These are phyloP conservation scores for Trichoderma hamatum DNA, from an alignment of 2,329 filamentous ascomycete species.

Conservation along the genomic window DNA sequence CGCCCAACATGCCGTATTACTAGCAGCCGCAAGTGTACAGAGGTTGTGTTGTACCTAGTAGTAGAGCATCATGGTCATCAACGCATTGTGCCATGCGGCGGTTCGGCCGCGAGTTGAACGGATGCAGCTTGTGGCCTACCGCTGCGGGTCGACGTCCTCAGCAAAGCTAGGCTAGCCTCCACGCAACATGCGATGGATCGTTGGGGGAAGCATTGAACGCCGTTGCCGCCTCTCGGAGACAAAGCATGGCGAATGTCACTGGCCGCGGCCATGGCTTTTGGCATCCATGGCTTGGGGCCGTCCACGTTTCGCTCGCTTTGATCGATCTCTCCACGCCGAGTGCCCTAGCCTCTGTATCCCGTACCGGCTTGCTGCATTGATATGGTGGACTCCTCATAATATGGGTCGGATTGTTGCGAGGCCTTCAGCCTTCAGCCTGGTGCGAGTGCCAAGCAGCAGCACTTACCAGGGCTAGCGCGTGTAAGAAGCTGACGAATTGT, in stretches of 20 bases:
- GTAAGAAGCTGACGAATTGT: slow-evolving; percentile 15
- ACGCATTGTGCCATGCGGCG: not conserved
- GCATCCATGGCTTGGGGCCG: not conserved
- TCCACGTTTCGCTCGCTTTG: not conserved
- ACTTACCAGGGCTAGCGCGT: not conserved
- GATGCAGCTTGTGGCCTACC: slow-evolving; percentile 9
- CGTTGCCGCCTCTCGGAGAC: slow-evolving; percentile 16
- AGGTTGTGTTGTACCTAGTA: not conserved
- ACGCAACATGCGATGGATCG: slow-evolving; percentile 7
- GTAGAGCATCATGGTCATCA: not conserved
- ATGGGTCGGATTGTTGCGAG: not conserved
- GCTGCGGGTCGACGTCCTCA: slow-evolving; percentile 15
- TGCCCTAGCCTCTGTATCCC: not conserved
- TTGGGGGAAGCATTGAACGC: not conserved
- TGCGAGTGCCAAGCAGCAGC: not conserved
- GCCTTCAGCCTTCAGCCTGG: not conserved
- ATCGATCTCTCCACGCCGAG: not conserved
- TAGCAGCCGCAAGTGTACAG: not conserved
- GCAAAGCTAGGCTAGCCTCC: slow-evolving; percentile 9
- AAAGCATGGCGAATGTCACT: not conserved
- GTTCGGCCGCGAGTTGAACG: slow-evolving; percentile 2
- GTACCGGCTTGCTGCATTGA: not conserved
- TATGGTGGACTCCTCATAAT: not conserved
- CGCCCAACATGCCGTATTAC: not conserved
- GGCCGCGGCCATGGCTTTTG: not conserved